phyloP scores from a whole-genome alignment of 2,329 filamentous ascomycete genomes.

The Cladosporium oxysporum region DNA sequence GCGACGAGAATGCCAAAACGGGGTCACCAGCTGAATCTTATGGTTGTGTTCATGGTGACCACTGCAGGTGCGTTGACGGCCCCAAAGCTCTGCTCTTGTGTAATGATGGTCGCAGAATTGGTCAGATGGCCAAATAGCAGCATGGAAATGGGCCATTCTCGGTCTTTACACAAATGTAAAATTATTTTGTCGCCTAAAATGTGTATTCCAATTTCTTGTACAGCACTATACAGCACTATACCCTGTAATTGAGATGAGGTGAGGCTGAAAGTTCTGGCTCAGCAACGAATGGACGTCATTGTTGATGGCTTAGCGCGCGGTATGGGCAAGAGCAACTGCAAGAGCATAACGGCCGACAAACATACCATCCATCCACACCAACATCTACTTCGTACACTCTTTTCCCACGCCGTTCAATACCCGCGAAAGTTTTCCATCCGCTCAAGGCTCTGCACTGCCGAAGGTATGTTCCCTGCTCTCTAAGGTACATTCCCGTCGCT shows the following conservation, averaged over 20 bases:
- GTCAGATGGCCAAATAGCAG: neutral
- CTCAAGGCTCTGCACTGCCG: neutral
- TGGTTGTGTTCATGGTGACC: neutral
- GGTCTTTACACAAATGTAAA: neutral
- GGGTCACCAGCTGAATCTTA: too few relatives aligned
- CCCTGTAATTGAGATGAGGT: constrained; percentile 3
- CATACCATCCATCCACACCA: constrained; percentile 1
- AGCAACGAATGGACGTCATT: neutral
- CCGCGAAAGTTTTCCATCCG: neutral
- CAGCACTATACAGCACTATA: neutral
- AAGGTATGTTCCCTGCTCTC: constrained; percentile 4
- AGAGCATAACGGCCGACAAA: neutral
- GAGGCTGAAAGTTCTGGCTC: constrained; percentile 1
- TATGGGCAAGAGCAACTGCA: neutral
- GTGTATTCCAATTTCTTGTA: neutral
- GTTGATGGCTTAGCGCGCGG: constrained; percentile 5
- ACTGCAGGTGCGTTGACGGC: neutral
- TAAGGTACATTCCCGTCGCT: constrained; percentile 15
- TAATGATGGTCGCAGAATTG: neutral
- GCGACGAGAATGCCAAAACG: neutral
- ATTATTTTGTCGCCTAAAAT: neutral
- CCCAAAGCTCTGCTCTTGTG: neutral
- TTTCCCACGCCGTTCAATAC: neutral
- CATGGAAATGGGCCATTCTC: neutral
- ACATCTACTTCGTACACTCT: constrained; percentile 15